Evolutionary conservation across 208 protist genomes (phyloP).

Genomic region (Trypanosoma congolense): DNA sequence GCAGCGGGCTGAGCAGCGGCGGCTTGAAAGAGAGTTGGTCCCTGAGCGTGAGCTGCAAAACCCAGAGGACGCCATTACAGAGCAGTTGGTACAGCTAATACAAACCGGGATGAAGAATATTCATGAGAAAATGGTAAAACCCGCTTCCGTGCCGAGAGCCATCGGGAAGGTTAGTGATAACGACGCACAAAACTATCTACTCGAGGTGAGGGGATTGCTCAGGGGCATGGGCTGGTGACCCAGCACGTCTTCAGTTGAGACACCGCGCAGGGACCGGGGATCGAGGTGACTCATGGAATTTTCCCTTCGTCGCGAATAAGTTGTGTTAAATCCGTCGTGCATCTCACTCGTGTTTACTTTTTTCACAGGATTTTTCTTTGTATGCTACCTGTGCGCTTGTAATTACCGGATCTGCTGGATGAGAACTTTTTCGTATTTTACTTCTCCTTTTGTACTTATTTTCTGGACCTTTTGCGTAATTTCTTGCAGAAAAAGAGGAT

Average conservation of each 20-base stretch:
- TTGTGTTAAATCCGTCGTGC: neutral
- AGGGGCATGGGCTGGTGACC: slow-evolving; percentile 24
- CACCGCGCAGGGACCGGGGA: neutral
- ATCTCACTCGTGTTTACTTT: too few species aligned
- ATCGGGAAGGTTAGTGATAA: neutral
- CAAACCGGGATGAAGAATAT: slow-evolving; percentile 50
- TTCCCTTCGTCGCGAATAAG: neutral
- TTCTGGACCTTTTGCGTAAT: too few species aligned
- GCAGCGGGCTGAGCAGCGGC: slow-evolving; percentile 22
- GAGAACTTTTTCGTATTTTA: too few species aligned
- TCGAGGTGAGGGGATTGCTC: slow-evolving; percentile 15
- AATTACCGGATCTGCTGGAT: too few species aligned
- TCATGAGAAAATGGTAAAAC: slow-evolving; percentile 27
- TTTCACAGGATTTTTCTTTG: too few species aligned
- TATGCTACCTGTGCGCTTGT: too few species aligned
- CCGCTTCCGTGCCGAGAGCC: neutral
- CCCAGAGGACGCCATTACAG: slow-evolving; percentile 26
- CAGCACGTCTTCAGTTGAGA: neutral
- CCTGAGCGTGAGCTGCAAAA: slow-evolving; percentile 10
- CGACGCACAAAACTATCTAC: slow-evolving; percentile 14
- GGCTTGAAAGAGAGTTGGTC: neutral
- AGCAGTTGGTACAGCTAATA: slow-evolving; percentile 52
- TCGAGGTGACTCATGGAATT: neutral
- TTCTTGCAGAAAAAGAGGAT: too few species aligned
- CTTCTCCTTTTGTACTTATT: too few species aligned